Percentiles rank a stretch among this genome's conserved stretches.
phyloP scores from a whole-genome alignment of 2,329 filamentous ascomycete species.

The Camillea tinctor region DNA sequence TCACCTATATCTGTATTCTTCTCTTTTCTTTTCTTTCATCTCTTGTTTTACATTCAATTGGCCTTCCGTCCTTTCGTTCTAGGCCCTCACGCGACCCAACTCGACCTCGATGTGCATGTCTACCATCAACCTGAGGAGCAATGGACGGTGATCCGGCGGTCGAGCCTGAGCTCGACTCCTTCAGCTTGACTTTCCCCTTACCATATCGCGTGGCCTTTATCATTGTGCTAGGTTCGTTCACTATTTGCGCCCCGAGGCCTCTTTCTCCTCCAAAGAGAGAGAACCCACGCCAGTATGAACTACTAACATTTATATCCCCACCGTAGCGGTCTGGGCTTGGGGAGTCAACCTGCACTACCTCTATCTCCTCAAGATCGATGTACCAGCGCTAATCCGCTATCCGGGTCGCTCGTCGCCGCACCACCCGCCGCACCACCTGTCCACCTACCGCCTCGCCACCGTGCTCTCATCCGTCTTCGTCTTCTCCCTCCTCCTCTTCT shows the following conservation, averaged over 20 bases:
- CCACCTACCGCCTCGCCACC: slow-evolving; percentile 81
- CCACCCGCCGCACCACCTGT: slow-evolving; percentile 73
- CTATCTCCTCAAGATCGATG: slow-evolving; percentile 76
- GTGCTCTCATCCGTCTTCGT: slow-evolving; percentile 70
- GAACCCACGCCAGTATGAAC: neutral
- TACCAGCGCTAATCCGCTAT: slow-evolving; percentile 83
- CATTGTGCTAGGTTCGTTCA: slow-evolving; percentile 68
- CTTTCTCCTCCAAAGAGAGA: neutral
- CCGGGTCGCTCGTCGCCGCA: slow-evolving; percentile 68
- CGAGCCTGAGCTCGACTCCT: slow-evolving; percentile 73
- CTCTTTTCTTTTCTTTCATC: neutral
- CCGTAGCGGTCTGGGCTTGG: slow-evolving; percentile 89
- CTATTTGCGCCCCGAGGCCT: neutral
- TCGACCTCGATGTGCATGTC: slow-evolving; percentile 15
- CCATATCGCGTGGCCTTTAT: slow-evolving; percentile 88
- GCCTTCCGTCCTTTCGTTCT: neutral
- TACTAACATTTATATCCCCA: slow-evolving; percentile 5
- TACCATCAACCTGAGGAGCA: slow-evolving; percentile 22
- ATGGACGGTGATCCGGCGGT: slow-evolving; percentile 76
- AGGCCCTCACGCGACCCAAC: neutral
- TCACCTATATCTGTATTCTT: neutral
- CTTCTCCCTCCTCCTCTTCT: slow-evolving; percentile 77
- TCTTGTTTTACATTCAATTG: neutral
- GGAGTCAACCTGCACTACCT: slow-evolving; percentile 88
- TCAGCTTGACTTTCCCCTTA: slow-evolving; percentile 82